Percentiles rank a stretch among this genome's conserved stretches.
phyloP scores from a whole-genome alignment of 2,329 filamentous ascomycete genomes.

The Zasmidium citrigriseum region DNA sequence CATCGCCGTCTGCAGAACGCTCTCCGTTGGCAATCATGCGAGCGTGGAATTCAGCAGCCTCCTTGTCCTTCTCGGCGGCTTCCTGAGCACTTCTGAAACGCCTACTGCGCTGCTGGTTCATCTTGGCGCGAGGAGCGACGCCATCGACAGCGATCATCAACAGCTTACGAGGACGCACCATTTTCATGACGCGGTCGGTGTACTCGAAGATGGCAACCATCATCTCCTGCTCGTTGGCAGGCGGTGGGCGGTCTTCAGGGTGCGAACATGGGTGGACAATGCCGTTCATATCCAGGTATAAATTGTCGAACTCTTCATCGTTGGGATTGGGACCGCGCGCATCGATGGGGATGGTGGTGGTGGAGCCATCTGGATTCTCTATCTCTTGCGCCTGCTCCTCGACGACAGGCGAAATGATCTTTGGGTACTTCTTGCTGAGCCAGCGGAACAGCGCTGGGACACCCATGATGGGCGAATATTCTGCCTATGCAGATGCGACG shows the following conservation, averaged over 20 bases:
- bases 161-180: constrained; percentile 93
- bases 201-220: constrained; percentile 98
- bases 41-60: constrained; percentile 85
- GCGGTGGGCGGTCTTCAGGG: constrained; percentile 87
- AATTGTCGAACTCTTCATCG: constrained; percentile 95
- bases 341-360: constrained; percentile 79
- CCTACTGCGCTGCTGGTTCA: constrained; percentile 98
- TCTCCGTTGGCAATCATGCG: constrained; percentile 70
- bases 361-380: constrained; percentile 77
- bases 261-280: constrained; percentile 99
- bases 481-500: not conserved
- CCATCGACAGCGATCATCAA: constrained; percentile 98
- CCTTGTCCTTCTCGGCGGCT: constrained; percentile 88
- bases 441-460: constrained; percentile 94
- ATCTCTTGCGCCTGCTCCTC: constrained; percentile 82
- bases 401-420: constrained; percentile 89
- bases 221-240: constrained; percentile 96
- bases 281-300: constrained; percentile 99
- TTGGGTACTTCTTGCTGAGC: constrained; percentile 95
- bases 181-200: constrained; percentile 97
- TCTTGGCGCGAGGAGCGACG: constrained; percentile 95
- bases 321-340: constrained; percentile 86
- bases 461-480: constrained; percentile 65
- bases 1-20: constrained; percentile 28
- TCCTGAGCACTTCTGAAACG: constrained; percentile 94